A percentile compares a stretch with the other conserved stretches of the same genome.
Conservation (phyloP, 2,329 filamentous ascomycete species). For the Pseudogymnoascus sp. region DNA sequence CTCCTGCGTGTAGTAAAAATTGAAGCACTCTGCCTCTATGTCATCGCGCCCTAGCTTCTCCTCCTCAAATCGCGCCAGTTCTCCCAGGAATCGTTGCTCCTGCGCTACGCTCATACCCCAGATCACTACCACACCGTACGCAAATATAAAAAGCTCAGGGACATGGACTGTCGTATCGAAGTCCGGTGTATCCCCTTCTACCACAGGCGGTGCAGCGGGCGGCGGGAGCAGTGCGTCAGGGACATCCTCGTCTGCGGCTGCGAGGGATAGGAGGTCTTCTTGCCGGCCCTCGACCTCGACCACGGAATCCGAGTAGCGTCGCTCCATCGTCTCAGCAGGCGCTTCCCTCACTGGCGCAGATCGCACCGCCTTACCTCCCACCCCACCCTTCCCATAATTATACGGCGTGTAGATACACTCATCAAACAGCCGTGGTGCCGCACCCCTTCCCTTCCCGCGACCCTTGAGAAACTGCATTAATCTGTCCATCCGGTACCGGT, state of each 20-base stretch:
- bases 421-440: slow-evolving; percentile 87
- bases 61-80: slow-evolving; percentile 87
- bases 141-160: slow-evolving; percentile 90
- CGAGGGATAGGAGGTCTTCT: slow-evolving; percentile 57
- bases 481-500: slow-evolving; percentile 81
- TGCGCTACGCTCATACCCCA: slow-evolving; percentile 95
- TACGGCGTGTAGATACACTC: slow-evolving; percentile 97
- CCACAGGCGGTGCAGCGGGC: neutral
- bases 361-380: neutral
- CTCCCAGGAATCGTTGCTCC: slow-evolving; percentile 84
- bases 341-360: slow-evolving; percentile 26
- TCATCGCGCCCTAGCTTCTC: slow-evolving; percentile 85
- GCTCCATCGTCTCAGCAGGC: slow-evolving; percentile 44
- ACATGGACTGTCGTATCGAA: slow-evolving; percentile 86
- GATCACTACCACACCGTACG: slow-evolving; percentile 95
- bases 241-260: slow-evolving; percentile 26
- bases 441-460: slow-evolving; percentile 65
- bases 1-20: slow-evolving; percentile 97
- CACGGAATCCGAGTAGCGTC: slow-evolving; percentile 69
- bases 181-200: slow-evolving; percentile 49
- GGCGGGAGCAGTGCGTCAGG: slow-evolving; percentile 13
- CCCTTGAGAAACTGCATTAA: slow-evolving; percentile 89
- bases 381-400: slow-evolving; percentile 49
- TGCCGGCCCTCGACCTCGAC: slow-evolving; percentile 56
- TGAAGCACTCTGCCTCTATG: slow-evolving; percentile 94